Conservation (phyloP, 176 grass and related monocot genomes). For the Paspalum vaginatum region DNA sequence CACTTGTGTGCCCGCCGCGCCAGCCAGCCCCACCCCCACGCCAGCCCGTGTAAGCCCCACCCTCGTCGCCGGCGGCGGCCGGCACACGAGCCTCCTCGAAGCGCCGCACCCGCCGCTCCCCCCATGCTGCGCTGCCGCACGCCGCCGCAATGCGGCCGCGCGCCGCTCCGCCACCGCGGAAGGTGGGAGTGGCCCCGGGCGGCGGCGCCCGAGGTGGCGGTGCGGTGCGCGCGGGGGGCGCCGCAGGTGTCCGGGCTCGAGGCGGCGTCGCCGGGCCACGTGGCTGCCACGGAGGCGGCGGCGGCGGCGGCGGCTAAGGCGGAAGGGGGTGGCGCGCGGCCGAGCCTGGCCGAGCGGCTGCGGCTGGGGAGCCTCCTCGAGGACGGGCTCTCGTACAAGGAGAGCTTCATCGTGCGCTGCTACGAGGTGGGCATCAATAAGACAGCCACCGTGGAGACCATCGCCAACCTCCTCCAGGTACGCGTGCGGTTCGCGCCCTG, state of each 20-base stretch:
- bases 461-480: conserved; percentile 94
- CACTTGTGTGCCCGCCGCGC: not conserved
- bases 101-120: not conserved
- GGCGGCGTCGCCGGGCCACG: conserved; percentile 34
- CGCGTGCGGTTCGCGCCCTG: not conserved
- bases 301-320: not conserved
- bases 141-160: conserved; percentile 52
- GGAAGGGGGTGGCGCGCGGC: not conserved
- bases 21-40: conserved; percentile 4
- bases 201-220: not conserved
- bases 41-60: conserved; percentile 16
- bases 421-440: conserved; percentile 98
- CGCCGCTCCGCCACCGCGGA: conserved; percentile 27
- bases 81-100: not conserved
- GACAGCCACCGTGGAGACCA: conserved; percentile 94
- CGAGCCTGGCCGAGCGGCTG: conserved; percentile 69
- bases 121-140: conserved; percentile 61
- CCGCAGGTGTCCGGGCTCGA: conserved; percentile 33
- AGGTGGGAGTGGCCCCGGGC: not conserved
- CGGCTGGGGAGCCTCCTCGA: conserved; percentile 81
- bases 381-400: conserved; percentile 89
- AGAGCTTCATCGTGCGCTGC: conserved; percentile 85
- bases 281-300: not conserved
- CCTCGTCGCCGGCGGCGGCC: conserved; percentile 30
- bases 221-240: conserved; percentile 28